Evolutionary conservation across 805 yeast species (phyloP).

Genomic region (Ogataea methanolica): DNA sequence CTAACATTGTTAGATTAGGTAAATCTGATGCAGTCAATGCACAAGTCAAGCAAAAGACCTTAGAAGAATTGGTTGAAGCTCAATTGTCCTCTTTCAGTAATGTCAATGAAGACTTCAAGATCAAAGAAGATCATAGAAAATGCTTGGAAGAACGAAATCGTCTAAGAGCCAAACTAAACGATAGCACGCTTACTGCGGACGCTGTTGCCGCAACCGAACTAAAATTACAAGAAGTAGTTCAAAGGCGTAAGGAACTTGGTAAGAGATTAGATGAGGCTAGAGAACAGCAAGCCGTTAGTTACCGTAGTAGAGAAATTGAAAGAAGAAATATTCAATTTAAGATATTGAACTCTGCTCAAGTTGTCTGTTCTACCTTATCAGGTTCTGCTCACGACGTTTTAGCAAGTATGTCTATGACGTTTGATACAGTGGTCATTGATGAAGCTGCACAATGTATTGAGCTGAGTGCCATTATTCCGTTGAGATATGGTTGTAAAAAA

Average conservation of each 20-base stretch:
- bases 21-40: slow-evolving; percentile 82
- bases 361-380: slow-evolving; percentile 87
- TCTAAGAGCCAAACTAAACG: slow-evolving; percentile 37
- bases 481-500: slow-evolving; percentile 82
- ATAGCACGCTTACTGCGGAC: slow-evolving; percentile 30
- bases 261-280: slow-evolving; percentile 72
- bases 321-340: slow-evolving; percentile 70
- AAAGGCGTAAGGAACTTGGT: slow-evolving; percentile 63
- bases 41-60: slow-evolving; percentile 73
- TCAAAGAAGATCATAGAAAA: slow-evolving; percentile 46
- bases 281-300: slow-evolving; percentile 63
- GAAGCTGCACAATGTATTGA: slow-evolving; percentile 99
- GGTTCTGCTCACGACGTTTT: slow-evolving; percentile 92
- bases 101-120: slow-evolving; percentile 39
- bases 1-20: slow-evolving; percentile 82
- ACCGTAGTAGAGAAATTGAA: slow-evolving; percentile 73
- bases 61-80: slow-evolving; percentile 80
- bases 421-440: slow-evolving; percentile 89
- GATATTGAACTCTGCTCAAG: slow-evolving; percentile 68
- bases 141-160: slow-evolving; percentile 55
- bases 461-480: slow-evolving; percentile 83
- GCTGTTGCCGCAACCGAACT: slow-evolving; percentile 45
- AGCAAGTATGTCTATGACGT: slow-evolving; percentile 65
- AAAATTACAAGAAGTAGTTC: slow-evolving; percentile 51
- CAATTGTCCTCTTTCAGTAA: slow-evolving; percentile 38